Base-by-base conservation (phyloP, 768 basidiomycete genomes). In the Russula lepida region DNA sequence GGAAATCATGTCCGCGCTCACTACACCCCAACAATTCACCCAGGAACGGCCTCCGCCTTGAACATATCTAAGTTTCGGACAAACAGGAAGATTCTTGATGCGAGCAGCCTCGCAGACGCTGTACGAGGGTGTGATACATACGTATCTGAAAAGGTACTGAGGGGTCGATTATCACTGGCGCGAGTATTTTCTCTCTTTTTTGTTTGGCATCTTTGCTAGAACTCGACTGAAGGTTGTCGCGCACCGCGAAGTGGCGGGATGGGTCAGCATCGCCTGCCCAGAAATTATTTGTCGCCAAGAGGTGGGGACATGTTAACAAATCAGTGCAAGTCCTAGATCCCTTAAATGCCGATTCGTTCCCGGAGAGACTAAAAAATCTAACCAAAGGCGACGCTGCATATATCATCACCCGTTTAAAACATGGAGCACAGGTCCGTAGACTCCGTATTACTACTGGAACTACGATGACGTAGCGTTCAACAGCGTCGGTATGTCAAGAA, bases 341-440 rank as follows among this genome's bases (percentile, higher is more conserved):
- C 11, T 58, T 64, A 19, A 68, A 60, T n/a, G 68, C 69, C 19
- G 57, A 68, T 33, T 49, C 54, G 13, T 67, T 64, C 25, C 70
- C 70, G 9, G 67, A 75, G 32, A 73, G 71, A 47, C 69, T 83
- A 5, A 70, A 67, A 48, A 72, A 60, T 0, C 68, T 94, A 66
- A 91, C 82, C 1, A 92, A 89, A 70, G 92, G 92, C 2, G 79
- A 88, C 64, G 89, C 90, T 30, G 86, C 85, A 0, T 84, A 85
- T 64, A 84, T 92, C 48, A 87, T 94, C 62, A 84, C 84, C 25
- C 84, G 90, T 9, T 62, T 89, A 58, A 86, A 82, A 69, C 85
- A 92, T 67, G 91, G 90, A 27, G 87, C 87, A 35, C 76, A 81
- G 76, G 89, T 88, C 68, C 33, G 71, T 59, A 46, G 3, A 49